These are phyloP conservation scores for Fagopyrum tataricum DNA, from an alignment of 148 eudicot genomes.

Conservation along the genomic window DNA sequence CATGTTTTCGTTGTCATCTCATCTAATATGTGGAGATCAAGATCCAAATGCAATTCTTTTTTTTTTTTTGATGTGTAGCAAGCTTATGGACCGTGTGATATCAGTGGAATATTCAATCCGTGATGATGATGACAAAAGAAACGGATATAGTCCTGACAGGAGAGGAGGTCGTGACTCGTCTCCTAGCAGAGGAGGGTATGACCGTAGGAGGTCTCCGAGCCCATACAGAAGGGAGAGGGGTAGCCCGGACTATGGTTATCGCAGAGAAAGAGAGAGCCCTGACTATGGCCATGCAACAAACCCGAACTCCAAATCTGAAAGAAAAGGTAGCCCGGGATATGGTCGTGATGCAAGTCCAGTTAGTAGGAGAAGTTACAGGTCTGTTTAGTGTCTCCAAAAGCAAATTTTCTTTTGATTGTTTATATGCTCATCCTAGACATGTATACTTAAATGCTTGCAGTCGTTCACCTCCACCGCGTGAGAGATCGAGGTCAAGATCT, in stretches of 20 bases:
- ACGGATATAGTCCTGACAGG: constrained; percentile 41
- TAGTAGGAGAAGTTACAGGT: constrained; percentile 31
- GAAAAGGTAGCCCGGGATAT: constrained; percentile 41
- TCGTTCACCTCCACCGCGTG: constrained; percentile 9
- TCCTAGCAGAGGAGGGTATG: constrained; percentile 31
- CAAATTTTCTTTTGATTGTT: neutral
- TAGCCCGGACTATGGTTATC: constrained; percentile 41
- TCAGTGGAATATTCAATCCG: constrained; percentile 75
- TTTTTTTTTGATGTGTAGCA: constrained; percentile 26
- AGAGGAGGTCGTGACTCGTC: constrained; percentile 37
- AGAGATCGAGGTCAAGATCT: constrained; percentile 10
- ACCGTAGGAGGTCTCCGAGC: constrained; percentile 32
- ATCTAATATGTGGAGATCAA: neutral
- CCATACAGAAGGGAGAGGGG: constrained; percentile 40
- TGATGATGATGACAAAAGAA: constrained; percentile 58
- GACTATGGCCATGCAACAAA: constrained; percentile 59
- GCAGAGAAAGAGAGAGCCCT: constrained; percentile 48
- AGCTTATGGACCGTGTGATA: constrained; percentile 68
- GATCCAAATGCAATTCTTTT: neutral
- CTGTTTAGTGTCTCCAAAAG: neutral
- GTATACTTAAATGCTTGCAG: neutral
- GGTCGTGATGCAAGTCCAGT: constrained; percentile 49
- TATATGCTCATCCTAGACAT: neutral
- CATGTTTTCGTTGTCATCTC: neutral
- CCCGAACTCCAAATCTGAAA: constrained; percentile 28